Evolutionary conservation across 345 rosid species (phyloP).

Genomic region (Pseudoturritis turrita): DNA sequence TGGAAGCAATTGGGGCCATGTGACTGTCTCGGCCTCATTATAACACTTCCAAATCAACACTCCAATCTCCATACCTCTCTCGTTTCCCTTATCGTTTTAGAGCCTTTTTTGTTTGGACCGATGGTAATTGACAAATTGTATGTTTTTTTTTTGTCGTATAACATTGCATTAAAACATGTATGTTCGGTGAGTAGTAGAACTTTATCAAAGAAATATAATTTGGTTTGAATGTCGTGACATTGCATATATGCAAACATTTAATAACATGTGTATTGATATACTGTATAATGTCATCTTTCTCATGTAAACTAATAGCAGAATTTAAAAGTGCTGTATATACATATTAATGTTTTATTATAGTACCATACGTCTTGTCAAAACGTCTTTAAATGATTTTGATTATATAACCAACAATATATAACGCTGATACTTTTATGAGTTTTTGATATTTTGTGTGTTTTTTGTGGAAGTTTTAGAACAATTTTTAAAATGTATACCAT

Average conservation of each 20-base stretch:
- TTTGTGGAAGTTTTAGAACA: background rate
- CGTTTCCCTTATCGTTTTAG: conserved; percentile 17
- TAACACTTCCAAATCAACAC: conserved; percentile 24
- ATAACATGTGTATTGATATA: background rate
- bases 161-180: conserved; percentile 4
- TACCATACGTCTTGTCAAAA: conserved; percentile 6
- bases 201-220: background rate
- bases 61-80: conserved; percentile 15
- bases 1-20: conserved; percentile 27
- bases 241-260: background rate
- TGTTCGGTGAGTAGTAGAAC: conserved; percentile 18
- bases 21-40: conserved; percentile 33
- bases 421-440: background rate
- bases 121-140: conserved; percentile 20
- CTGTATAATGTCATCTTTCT: background rate
- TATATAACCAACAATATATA: background rate
- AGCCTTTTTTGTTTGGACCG: background rate
- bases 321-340: background rate
- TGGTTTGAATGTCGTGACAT: conserved; percentile 15
- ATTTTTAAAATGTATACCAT: background rate
- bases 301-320: background rate
- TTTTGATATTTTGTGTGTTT: background rate
- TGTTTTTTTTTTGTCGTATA: conserved; percentile 18
- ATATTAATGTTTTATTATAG: background rate
- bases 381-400: background rate